phyloP scores from a whole-genome alignment of 148 eudicot genomes.

The Rhododendron molle region DNA sequence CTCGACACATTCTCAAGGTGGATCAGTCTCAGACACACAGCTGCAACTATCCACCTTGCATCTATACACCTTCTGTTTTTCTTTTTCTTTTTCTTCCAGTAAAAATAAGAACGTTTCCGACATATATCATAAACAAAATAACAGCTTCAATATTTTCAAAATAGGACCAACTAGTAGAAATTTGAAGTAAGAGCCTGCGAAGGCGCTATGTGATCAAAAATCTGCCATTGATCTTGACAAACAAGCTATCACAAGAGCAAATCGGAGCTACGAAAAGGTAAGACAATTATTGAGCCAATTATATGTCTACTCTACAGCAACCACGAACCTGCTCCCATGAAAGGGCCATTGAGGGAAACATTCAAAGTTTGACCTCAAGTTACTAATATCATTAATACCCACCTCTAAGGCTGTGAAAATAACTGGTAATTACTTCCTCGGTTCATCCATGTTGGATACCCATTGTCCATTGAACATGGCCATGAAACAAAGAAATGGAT shows the following conservation, averaged over 20 bases:
- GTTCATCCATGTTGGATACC: not conserved
- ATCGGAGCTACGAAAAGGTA: not conserved
- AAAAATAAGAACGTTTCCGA: not conserved
- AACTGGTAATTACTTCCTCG: not conserved
- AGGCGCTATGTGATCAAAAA: not conserved
- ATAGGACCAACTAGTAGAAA: not conserved
- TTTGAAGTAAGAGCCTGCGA: not conserved
- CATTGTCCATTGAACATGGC: not conserved
- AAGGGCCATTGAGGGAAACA: not conserved
- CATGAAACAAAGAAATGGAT: not conserved
- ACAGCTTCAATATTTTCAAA: not conserved
- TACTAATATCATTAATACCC: not conserved
- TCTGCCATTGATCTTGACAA: not conserved
- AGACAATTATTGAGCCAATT: not conserved
- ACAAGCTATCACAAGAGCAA: not conserved
- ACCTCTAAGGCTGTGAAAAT: not conserved
- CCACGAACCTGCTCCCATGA: not conserved
- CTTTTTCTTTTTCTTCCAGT: not conserved
- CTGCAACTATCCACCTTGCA: not conserved
- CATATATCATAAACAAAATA: not conserved
- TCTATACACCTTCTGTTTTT: not conserved
- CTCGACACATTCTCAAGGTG: not conserved
- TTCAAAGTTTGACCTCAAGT: not conserved
- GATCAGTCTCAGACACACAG: not conserved
- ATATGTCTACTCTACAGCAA: not conserved